Conservation (phyloP, 1,284 basidiomycete genomes). For the Chiua sp. region DNA sequence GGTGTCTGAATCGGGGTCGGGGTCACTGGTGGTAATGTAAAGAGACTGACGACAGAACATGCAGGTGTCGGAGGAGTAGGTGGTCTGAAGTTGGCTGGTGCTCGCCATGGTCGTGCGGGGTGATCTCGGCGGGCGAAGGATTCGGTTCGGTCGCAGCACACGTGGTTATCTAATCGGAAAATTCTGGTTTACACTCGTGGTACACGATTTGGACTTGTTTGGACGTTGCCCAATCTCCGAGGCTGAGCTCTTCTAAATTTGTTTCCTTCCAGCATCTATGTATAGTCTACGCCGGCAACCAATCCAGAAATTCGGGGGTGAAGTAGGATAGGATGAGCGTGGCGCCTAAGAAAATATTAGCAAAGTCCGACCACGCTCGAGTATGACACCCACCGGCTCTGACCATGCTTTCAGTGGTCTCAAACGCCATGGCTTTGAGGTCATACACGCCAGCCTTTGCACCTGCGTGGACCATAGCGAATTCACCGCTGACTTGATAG, state of each 20-base stretch:
- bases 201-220: constrained; percentile 4
- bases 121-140: too few relatives aligned
- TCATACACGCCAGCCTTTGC: constrained; percentile 94
- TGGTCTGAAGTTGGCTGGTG: constrained; percentile 1
- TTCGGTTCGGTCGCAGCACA: neutral
- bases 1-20: constrained; percentile 8
- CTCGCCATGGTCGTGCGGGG: constrained; percentile 6
- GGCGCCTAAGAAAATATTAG: constrained; percentile 59
- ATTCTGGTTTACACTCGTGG: neutral
- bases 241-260: too few relatives aligned
- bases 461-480: constrained; percentile 95
- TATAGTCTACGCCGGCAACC: constrained; percentile 68
- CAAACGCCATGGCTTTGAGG: constrained; percentile 92
- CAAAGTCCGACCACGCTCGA: neutral
- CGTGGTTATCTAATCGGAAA: constrained; percentile 10
- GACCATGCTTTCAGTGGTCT: constrained; percentile 89
- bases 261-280: neutral
- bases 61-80: constrained; percentile 29
- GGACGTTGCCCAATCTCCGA: neutral
- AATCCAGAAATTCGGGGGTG: constrained; percentile 94
- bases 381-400: constrained; percentile 74
- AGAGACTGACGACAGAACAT: constrained; percentile 29
- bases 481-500: constrained; percentile 98
- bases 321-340: constrained; percentile 94
- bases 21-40: constrained; percentile 8